phyloP scores from a whole-genome alignment of 2,329 filamentous ascomycete species.

The Penicillium sp. region DNA sequence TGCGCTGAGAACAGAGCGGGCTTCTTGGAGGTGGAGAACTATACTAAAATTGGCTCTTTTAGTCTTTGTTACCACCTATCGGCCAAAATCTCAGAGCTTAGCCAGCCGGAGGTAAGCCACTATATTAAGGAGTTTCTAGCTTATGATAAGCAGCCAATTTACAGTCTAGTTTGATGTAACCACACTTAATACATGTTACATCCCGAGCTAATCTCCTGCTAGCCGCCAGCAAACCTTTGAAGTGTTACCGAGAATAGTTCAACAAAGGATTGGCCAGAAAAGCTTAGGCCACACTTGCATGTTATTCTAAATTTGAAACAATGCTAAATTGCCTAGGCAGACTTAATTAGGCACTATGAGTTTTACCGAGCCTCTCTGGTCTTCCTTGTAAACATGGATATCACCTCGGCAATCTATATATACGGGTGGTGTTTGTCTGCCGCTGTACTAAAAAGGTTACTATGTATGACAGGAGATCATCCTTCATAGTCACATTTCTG shows the following conservation, averaged over 20 bases:
- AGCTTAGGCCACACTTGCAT: background rate
- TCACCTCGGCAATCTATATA: background rate
- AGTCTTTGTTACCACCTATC: conserved; percentile 14
- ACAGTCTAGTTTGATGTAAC: conserved; percentile 2
- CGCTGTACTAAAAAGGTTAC: background rate
- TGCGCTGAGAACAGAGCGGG: background rate
- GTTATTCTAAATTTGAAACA: background rate
- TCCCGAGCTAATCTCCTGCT: conserved; percentile 6
- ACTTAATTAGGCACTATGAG: background rate
- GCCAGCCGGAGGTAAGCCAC: background rate
- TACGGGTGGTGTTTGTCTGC: background rate
- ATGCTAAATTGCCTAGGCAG: background rate
- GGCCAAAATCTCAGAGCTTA: conserved; percentile 5
- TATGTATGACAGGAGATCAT: background rate
- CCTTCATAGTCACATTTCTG: background rate
- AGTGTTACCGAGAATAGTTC: conserved; percentile 1
- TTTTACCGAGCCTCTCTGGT: background rate
- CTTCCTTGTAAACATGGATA: background rate
- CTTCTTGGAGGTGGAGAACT: background rate
- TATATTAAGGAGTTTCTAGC: background rate
- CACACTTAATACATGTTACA: conserved; percentile 7
- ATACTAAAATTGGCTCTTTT: conserved; percentile 8
- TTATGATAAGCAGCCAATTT: background rate
- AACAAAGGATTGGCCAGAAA: conserved; percentile 1
- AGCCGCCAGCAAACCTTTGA: conserved; percentile 4